Percentiles rank a stretch among this genome's conserved stretches.
Conservation (phyloP, 768 basidiomycete species). For the Leccinum pellstonianum region DNA sequence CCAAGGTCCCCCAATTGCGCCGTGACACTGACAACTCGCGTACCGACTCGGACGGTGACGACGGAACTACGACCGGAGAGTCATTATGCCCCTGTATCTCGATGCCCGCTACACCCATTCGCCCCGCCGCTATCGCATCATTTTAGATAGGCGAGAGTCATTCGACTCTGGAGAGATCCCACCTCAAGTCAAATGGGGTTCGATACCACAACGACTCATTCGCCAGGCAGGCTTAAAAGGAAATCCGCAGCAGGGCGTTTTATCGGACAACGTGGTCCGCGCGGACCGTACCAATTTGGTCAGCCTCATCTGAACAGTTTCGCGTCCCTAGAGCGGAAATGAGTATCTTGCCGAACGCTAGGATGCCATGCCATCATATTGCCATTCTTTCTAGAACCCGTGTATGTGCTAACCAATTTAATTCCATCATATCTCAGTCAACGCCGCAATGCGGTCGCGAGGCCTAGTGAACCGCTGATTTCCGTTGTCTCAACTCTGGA, state of each 20-base stretch:
- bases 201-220: neutral
- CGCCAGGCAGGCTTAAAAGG: neutral
- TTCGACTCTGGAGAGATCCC: neutral
- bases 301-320: neutral
- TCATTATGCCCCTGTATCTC: neutral
- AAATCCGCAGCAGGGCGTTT: neutral
- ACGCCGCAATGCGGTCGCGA: neutral
- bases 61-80: neutral
- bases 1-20: neutral
- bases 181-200: neutral
- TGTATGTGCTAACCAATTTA: neutral
- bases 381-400: neutral
- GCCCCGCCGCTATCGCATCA: neutral
- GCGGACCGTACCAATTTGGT: neutral
- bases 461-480: neutral
- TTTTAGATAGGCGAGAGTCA: neutral
- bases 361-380: neutral
- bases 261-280: neutral
- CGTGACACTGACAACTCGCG: neutral
- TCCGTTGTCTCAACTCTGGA: neutral
- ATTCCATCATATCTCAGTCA: neutral
- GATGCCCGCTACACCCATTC: neutral
- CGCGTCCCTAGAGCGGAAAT: neutral
- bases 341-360: neutral
- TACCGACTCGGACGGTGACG: neutral